These are phyloP conservation scores for Suaeda aralocaspica DNA, from an alignment of 148 eudicot genomes.

Conservation along the genomic window DNA sequence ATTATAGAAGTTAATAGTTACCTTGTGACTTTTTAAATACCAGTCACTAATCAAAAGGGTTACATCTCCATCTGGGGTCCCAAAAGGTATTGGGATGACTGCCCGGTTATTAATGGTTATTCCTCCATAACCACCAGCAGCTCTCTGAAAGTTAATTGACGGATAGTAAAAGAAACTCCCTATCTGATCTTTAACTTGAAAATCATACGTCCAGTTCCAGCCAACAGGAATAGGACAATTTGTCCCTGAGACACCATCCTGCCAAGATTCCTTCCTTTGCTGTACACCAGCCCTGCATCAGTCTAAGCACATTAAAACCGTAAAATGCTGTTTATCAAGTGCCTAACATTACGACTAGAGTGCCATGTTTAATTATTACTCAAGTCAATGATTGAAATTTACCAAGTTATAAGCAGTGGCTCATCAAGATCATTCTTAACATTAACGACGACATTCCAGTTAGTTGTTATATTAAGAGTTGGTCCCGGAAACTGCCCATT, in stretches of 20 bases:
- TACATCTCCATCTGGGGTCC: conserved; percentile 85
- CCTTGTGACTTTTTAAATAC: conserved; percentile 90
- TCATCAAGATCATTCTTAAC: conserved; percentile 88
- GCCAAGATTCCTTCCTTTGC: conserved; percentile 90
- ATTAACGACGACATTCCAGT: conserved; percentile 91
- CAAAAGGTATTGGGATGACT: conserved; percentile 86
- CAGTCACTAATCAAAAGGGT: conserved; percentile 89
- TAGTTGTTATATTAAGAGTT: conserved; percentile 82
- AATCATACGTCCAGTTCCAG: conserved; percentile 98
- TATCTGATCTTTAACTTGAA: conserved; percentile 97
- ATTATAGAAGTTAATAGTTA: conserved; percentile 27
- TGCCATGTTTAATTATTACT: neutral
- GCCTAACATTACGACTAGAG: neutral
- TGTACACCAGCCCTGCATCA: conserved; percentile 87
- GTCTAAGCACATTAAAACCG: conserved; percentile 24
- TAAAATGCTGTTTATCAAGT: conserved; percentile 13
- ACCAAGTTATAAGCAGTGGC: conserved; percentile 94
- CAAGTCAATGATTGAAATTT: conserved; percentile 16
- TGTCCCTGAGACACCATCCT: conserved; percentile 93
- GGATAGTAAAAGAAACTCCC: conserved; percentile 99
- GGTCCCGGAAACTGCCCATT: conserved; percentile 97
- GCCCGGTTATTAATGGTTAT: conserved; percentile 80
- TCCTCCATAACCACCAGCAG: conserved; percentile 95
- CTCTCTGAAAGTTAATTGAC: conserved; percentile 81
- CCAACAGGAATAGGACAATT: conserved; percentile 97